Evolutionary conservation across 352 stramenopile species (phyloP), one percentile per base, ranked within the genome.

Genomic region (Pythium brassicae): DNA sequence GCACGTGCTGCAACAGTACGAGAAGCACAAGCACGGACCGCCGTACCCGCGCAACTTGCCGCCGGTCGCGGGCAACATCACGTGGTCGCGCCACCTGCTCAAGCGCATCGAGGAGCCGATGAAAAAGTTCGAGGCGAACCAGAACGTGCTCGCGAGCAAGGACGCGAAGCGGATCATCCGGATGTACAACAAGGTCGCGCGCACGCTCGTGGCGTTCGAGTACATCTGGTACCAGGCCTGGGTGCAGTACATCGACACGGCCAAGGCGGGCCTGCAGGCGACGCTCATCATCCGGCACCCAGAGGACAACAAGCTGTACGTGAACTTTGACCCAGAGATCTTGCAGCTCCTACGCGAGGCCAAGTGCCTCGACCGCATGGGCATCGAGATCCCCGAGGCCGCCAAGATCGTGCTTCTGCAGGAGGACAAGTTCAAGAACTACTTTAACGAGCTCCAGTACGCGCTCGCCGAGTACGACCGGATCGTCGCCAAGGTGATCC

Each of bases 171-270:
- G 95, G 1, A 98, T 99, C 62, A 98, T 99, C 62, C 97, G 97
- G 54, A 98, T 98, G 83, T 99, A 99, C 83, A 99, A 99, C 77
- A 99, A 99, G 61, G 93, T 99, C 17, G 97, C 97, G 26, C 78
- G 95, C 14, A 99, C 97, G 14, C 82, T 99, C 20, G 96, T 99
- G 9, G 94, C 92, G 19, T 99, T 99, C 64, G 97, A 99, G 72
- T 99, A 99, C 75, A 97, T 98, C 37, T 99, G 96, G 97, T 98
- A 99, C 63, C 96, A 99, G 59, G 97, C 97, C 19, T 99, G 97
- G 97, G 86, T 98, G 8, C 91, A 99, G 65, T 98, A 95, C 55
- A 98, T 99, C 50, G 96, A 99, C 62, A 96, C 96, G 19, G 96
- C 96, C 17, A 99, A 99, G 62, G 95, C 95, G 26, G 97, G 97